Base-by-base conservation (phyloP, 306 rosid species). In the Cucumis cinereus region DNA sequence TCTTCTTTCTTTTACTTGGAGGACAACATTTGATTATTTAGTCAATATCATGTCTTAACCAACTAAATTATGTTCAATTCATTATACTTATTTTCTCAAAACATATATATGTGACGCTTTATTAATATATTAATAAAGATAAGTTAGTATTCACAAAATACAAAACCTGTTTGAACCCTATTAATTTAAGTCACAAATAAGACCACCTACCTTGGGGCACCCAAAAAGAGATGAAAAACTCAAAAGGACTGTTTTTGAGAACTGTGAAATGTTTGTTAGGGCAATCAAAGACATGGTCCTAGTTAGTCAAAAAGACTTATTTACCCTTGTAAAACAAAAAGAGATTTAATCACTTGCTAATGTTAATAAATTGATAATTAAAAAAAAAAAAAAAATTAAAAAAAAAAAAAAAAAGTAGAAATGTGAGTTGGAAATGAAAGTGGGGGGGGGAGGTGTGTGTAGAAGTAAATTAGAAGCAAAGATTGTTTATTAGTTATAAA, bases 381-480 rank as follows among this genome's bases (percentile, higher is more conserved):
- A 30, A 30, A 30, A 30, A 2, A 0, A 0, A 30, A 30, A 30
- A 30, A n/a, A n/a, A n/a, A n/a, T n/a, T n/a, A 24, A 24, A 24
- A 3, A 30, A 22, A 2, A 20, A 43, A 66, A 59, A 1, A 6
- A 43, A 2, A 41, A 7, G 0, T 69, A 43, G 4, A 70, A 70
- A 47, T 47, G 57, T 70, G 75, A 45, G 54, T 70, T 68, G 54
- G 0, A 22, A 17, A 23, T 8, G 23, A 10, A 4, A 8, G 73
- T 4, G 17, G 54, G 17, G 17, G 54, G 17, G 14, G 54, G 54
- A 1, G 16, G 6, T 7, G n/a, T 12, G 15, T 45, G 55, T 70
- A 70, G 57, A 70, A 70, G 75, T 70, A 47, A 70, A 70, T 70
- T 70, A 47, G 57, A 70, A 70, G 75, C 58, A 43, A 69, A 69